A percentile compares a stretch with the other conserved stretches of the same genome.
Conservation (phyloP, 192 early-diverging fungal species). For the Rhizophagus clarus region DNA sequence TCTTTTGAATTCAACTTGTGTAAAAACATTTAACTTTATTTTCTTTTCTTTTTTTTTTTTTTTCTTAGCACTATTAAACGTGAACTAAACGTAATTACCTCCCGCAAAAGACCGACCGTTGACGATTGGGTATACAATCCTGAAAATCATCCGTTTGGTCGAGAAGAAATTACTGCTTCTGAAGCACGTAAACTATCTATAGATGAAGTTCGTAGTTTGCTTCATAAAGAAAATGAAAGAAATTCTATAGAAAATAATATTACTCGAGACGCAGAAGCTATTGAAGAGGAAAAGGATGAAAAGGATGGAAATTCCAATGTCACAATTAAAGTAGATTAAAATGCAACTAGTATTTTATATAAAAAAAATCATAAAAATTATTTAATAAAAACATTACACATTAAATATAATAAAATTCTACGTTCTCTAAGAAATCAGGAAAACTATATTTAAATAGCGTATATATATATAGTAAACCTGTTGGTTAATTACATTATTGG, state of each 20-base stretch:
- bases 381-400: too few relatives aligned
- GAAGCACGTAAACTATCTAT: conserved; percentile 36
- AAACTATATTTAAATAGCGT: too few relatives aligned
- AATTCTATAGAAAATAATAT: background rate
- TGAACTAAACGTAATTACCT: background rate
- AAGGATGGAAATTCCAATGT: too few relatives aligned
- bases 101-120: background rate
- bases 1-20: background rate
- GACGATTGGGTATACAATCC: conserved; percentile 46
- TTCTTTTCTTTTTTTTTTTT: background rate
- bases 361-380: too few relatives aligned
- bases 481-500: too few relatives aligned
- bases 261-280: background rate
- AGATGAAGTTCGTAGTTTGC: conserved; percentile 41
- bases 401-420: too few relatives aligned
- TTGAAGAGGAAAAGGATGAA: too few relatives aligned
- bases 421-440: too few relatives aligned
- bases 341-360: too few relatives aligned
- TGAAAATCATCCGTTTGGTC: conserved; percentile 39
- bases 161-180: conserved; percentile 37
- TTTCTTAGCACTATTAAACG: background rate
- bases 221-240: conserved; percentile 3
- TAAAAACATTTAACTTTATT: background rate
- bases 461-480: too few relatives aligned
- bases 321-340: too few relatives aligned